A percentile compares a stretch with the other conserved stretches of the same genome.
These are phyloP conservation scores for Apophysomyces trapeziformis DNA, from an alignment of 371 early-diverging fungal species.

Conservation along the genomic window DNA sequence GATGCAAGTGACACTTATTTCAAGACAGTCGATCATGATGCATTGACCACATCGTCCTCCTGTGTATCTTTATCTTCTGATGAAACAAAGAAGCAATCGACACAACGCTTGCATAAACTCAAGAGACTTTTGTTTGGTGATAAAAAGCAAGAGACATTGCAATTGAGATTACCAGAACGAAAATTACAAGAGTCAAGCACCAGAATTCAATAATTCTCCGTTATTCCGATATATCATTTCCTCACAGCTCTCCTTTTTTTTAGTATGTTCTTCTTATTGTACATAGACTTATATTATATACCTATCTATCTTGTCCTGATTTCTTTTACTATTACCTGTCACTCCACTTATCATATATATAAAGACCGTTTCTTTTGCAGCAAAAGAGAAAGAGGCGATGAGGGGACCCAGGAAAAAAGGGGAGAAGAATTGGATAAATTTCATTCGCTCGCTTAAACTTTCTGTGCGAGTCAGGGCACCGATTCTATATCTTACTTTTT, in stretches of 20 bases:
- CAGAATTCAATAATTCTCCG: neutral
- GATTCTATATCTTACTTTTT: neutral
- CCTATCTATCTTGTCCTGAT: neutral
- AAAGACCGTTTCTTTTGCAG: too few species aligned
- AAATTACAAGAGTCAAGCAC: neutral
- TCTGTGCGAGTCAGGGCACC: neutral
- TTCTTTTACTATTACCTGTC: too few species aligned
- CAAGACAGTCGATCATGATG: neutral
- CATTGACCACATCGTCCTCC: neutral
- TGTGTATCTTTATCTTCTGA: neutral
- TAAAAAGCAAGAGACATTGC: conserved; percentile 1
- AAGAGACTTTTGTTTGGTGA: conserved; percentile 1
- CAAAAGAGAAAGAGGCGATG: too few species aligned
- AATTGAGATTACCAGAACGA: neutral
- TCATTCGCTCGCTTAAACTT: conserved; percentile 6
- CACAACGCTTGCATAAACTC: conserved; percentile 1
- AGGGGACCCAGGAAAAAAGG: neutral
- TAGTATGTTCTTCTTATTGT: neutral
- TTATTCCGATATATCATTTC: neutral
- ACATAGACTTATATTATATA: neutral
- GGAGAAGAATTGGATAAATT: neutral
- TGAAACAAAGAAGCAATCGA: conserved; percentile 2
- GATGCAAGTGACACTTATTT: conserved; percentile 4
- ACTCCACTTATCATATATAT: too few species aligned
- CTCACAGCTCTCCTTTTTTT: neutral